These are phyloP conservation scores for Paracoccidioides lutzii DNA, from an alignment of 2,329 filamentous ascomycete genomes.

Conservation along the genomic window DNA sequence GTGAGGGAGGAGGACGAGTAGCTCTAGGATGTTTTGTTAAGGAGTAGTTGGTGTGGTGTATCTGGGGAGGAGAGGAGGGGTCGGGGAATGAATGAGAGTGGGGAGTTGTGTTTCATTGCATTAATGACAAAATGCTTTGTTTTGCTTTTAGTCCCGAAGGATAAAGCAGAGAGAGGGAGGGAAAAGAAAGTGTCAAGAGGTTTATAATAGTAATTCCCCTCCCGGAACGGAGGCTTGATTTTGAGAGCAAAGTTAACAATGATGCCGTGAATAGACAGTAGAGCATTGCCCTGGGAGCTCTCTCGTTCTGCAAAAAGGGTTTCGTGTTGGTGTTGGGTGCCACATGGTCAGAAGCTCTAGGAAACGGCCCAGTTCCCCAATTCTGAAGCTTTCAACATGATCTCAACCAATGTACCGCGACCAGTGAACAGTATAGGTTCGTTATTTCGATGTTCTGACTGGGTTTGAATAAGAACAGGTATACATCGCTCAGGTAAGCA, in stretches of 20 bases:
- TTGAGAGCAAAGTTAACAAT: not conserved
- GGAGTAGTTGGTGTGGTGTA: not conserved
- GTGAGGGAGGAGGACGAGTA: not conserved
- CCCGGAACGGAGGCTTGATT: not conserved
- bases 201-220: not conserved
- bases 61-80: not conserved
- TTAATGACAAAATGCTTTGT: conserved; percentile 2
- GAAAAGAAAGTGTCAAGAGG: not conserved
- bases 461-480: not conserved
- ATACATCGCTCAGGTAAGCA: too few species aligned
- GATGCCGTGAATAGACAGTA: not conserved
- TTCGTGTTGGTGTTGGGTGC: not conserved
- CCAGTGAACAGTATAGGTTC: not conserved
- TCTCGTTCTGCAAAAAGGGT: not conserved
- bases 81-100: not conserved
- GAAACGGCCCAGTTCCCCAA: not conserved
- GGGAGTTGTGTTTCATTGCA: not conserved
- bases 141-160: not conserved
- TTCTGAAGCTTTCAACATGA: not conserved
- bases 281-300: not conserved
- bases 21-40: not conserved
- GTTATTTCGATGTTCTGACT: not conserved
- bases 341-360: not conserved
- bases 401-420: not conserved
- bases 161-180: not conserved